Evolutionary conservation across 176 grass and related monocot genomes (phyloP).

Genomic region (Bothriochloa decipiens): DNA sequence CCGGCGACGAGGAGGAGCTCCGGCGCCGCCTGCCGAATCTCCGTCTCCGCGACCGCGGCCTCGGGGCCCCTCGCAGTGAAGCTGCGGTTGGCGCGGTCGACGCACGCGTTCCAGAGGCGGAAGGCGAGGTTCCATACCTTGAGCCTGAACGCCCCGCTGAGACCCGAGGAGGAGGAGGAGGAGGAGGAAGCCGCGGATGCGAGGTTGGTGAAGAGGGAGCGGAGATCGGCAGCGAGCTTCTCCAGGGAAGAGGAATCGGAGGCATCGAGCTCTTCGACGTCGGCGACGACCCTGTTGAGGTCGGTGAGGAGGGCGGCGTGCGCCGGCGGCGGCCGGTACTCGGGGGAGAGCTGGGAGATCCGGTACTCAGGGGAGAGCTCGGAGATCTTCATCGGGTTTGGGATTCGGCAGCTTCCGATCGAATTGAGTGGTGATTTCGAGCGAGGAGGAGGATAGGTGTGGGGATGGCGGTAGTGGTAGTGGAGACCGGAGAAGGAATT

Average conservation of each 20-base stretch:
- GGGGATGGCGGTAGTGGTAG: slow-evolving; percentile 7
- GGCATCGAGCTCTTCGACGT: slow-evolving; percentile 55
- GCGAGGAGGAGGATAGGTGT: slow-evolving; percentile 38
- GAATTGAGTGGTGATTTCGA: slow-evolving; percentile 31
- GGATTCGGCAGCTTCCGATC: slow-evolving; percentile 29
- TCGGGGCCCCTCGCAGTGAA: slow-evolving; percentile 14
- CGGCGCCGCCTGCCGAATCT: slow-evolving; percentile 74
- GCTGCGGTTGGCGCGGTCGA: slow-evolving; percentile 77
- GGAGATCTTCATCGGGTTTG: slow-evolving; percentile 83
- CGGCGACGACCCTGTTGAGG: slow-evolving; percentile 57
- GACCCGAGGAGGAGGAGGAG: slow-evolving; percentile 22
- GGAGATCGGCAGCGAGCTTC: slow-evolving; percentile 55
- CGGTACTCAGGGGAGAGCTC: slow-evolving; percentile 92
- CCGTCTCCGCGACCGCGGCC: slow-evolving; percentile 51
- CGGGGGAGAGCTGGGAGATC: slow-evolving; percentile 94
- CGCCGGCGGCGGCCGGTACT: slow-evolving; percentile 52
- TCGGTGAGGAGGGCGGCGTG: slow-evolving; percentile 58
- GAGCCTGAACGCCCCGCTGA: slow-evolving; percentile 51
- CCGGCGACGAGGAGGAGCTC: slow-evolving; percentile 76
- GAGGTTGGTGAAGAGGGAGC: slow-evolving; percentile 57
- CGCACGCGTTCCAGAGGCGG: slow-evolving; percentile 91
- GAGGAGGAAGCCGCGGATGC: slow-evolving; percentile 36
- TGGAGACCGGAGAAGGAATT: slow-evolving; percentile 26
- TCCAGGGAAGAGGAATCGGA: slow-evolving; percentile 46
- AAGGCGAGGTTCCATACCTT: slow-evolving; percentile 81